These are phyloP conservation scores for Pythium oligandrum DNA, from an alignment of 352 stramenopile species.

Conservation along the genomic window DNA sequence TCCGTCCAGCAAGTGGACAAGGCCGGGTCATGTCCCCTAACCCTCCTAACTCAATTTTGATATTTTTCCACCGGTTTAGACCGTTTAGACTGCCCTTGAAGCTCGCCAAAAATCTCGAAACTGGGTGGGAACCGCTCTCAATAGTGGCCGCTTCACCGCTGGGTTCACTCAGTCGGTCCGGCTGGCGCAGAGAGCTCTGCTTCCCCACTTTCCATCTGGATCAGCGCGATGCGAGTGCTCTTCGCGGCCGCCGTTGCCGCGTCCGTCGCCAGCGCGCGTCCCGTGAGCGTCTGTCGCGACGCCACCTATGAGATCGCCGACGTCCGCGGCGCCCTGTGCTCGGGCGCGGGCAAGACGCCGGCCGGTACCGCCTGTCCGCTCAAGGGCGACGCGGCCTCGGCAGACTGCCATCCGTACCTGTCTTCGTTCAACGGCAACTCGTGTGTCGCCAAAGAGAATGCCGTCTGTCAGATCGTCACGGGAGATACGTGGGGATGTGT, in stretches of 20 bases:
- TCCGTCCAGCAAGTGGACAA: too few relatives aligned
- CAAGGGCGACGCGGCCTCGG: conserved; percentile 31
- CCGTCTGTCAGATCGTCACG: conserved; percentile 35
- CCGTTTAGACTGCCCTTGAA: too few relatives aligned
- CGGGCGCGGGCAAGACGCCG: conserved; percentile 29
- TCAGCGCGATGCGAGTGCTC: conserved; percentile 6
- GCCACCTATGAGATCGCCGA: conserved; percentile 45
- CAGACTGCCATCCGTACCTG: conserved; percentile 38
- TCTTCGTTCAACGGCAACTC: conserved; percentile 27
- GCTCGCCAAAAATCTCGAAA: too few relatives aligned
- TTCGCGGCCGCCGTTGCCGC: conserved; percentile 4
- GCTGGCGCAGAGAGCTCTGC: too few relatives aligned
- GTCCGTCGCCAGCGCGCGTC: conserved; percentile 9
- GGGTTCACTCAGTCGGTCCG: too few relatives aligned
- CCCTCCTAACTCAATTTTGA: too few relatives aligned
- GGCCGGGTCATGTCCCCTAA: too few relatives aligned
- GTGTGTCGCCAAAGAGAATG: conserved; percentile 22
- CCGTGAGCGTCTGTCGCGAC: conserved; percentile 51
- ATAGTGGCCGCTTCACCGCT: too few relatives aligned
- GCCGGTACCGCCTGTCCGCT: conserved; percentile 37
- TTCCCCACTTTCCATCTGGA: background rate
- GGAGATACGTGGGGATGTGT: conserved; percentile 26
- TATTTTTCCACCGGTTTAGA: too few relatives aligned
- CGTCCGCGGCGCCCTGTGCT: conserved; percentile 42
- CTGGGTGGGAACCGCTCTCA: too few relatives aligned